Conservation (phyloP, 2,329 filamentous ascomycete genomes). For the Ceratocystis cubensis region DNA sequence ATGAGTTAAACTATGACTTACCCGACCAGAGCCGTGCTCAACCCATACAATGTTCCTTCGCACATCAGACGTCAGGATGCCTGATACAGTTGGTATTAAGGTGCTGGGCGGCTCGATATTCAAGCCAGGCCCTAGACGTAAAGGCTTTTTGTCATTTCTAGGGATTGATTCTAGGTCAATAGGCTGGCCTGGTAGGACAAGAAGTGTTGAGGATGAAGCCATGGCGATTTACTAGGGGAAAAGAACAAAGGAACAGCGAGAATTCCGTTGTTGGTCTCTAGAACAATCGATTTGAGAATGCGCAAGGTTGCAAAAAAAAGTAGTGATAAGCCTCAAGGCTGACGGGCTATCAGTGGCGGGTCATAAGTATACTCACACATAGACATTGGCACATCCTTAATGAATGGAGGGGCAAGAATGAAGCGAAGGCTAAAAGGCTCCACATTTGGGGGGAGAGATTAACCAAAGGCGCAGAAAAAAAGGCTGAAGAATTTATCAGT, state of each 20-base stretch:
- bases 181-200: conserved; percentile 72
- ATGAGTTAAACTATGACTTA: conserved; percentile 31
- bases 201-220: conserved; percentile 45
- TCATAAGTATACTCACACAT: conserved; percentile 11
- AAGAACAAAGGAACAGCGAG: background rate
- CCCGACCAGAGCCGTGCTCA: conserved; percentile 57
- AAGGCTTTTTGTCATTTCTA: conserved; percentile 51
- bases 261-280: background rate
- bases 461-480: conserved; percentile 1
- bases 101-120: conserved; percentile 67
- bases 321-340: conserved; percentile 14
- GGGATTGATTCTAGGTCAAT: conserved; percentile 57
- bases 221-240: conserved; percentile 30
- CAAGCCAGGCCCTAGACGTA: conserved; percentile 74
- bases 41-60: conserved; percentile 69
- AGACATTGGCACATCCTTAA: background rate
- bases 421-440: conserved; percentile 5
- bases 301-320: conserved; percentile 16
- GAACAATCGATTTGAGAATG: background rate
- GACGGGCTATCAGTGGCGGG: background rate
- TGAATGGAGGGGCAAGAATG: conserved; percentile 18
- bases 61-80: conserved; percentile 53
- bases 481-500: conserved; percentile 10
- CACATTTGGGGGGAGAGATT: conserved; percentile 21
- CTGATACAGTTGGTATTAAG: conserved; percentile 55